Percentiles rank a stretch among this genome's conserved stretches.
Conservation (phyloP, 2,329 filamentous ascomycete species). For the Colletotrichum noveboracense region DNA sequence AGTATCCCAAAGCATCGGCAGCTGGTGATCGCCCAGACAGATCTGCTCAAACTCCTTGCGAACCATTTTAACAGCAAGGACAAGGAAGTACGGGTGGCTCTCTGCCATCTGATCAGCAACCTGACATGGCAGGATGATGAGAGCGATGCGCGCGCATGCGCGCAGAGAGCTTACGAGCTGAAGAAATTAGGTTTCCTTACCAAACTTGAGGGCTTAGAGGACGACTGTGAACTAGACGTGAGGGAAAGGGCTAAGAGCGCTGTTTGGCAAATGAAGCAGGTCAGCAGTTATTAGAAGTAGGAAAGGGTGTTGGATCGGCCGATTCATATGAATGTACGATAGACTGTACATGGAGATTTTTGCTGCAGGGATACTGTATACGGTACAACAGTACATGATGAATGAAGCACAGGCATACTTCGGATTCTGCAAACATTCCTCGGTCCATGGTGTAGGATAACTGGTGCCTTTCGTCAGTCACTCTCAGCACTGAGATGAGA, state of each 20-base stretch:
- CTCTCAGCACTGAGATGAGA: not conserved
- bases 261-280: slow-evolving; percentile 70
- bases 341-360: slow-evolving; percentile 7
- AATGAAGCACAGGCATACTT: slow-evolving; percentile 4
- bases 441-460: not conserved
- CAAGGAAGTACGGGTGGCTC: slow-evolving; percentile 75
- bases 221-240: slow-evolving; percentile 81
- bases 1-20: slow-evolving; percentile 80
- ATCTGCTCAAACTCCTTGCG: slow-evolving; percentile 75
- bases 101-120: slow-evolving; percentile 87
- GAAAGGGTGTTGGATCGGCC: not conserved
- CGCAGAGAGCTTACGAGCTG: slow-evolving; percentile 71
- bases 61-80: slow-evolving; percentile 77
- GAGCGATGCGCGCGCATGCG: slow-evolving; percentile 67
- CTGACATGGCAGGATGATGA: slow-evolving; percentile 83
- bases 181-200: slow-evolving; percentile 73
- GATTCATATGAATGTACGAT: slow-evolving; percentile 8
- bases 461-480: not conserved
- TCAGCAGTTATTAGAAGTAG: slow-evolving; percentile 8
- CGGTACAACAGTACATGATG: slow-evolving; percentile 15
- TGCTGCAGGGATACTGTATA: not conserved
- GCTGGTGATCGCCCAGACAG: slow-evolving; percentile 76
- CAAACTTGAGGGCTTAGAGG: slow-evolving; percentile 66
- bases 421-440: not conserved
- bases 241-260: slow-evolving; percentile 84